phyloP scores from a whole-genome alignment of 257 asterid species.

The Penstemon eatonii region DNA sequence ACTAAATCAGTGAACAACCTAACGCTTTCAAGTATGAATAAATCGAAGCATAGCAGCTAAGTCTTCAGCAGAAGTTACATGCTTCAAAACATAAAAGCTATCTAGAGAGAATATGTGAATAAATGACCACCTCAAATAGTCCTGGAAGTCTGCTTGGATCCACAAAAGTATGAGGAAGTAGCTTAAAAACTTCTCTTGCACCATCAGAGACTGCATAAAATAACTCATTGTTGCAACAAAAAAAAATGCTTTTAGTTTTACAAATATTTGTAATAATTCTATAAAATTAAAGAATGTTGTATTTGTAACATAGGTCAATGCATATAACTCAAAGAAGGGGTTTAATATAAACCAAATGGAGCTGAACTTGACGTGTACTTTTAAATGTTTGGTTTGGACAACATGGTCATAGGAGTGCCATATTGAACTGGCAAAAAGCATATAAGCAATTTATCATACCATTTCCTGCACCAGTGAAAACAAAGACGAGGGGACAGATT shows the following conservation, averaged over 20 bases:
- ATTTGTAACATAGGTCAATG: constrained; percentile 1
- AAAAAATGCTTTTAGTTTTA: neutral
- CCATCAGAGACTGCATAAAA: constrained; percentile 79
- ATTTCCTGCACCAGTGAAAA: constrained; percentile 88
- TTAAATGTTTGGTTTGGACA: neutral
- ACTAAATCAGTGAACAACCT: neutral
- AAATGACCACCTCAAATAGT: constrained; percentile 60
- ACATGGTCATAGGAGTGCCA: neutral
- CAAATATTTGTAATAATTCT: constrained; percentile 2
- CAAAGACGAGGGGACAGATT: constrained; percentile 88
- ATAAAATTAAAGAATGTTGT: neutral
- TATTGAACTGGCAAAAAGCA: constrained; percentile 15
- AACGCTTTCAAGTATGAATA: neutral
- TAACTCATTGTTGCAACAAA: neutral
- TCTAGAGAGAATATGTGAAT: neutral
- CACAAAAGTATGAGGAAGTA: constrained; percentile 86
- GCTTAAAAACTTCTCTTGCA: constrained; percentile 89
- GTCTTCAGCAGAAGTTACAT: neutral
- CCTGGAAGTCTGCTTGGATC: constrained; percentile 73
- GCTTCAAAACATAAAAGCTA: neutral
- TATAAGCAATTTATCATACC: constrained; percentile 46
- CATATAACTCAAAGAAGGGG: constrained; percentile 16
- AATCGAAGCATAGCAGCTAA: neutral
- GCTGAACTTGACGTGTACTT: neutral
- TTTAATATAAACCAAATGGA: constrained; percentile 2